Conservation (phyloP, 2,329 filamentous ascomycete genomes). For the Ophiostoma angusticollis region DNA sequence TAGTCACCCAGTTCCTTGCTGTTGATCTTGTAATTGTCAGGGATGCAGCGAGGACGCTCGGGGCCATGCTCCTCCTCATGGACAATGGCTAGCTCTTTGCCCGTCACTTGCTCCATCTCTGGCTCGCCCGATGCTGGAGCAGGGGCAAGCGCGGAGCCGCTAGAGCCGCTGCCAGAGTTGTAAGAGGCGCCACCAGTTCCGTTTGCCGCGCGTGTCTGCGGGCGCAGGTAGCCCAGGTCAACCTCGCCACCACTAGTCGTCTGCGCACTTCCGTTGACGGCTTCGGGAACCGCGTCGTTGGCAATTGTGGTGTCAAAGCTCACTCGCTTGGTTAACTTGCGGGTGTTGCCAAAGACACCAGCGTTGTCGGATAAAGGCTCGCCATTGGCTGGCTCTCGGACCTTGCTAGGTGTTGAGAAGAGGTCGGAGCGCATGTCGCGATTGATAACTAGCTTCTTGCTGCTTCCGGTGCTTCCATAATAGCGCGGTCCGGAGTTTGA, state of each 20-base stretch:
- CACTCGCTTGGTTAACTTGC: conserved; percentile 68
- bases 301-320: conserved; percentile 67
- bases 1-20: conserved; percentile 49
- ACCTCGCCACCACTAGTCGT: conserved; percentile 33
- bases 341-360: conserved; percentile 23
- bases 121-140: conserved; percentile 11
- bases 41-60: conserved; percentile 16
- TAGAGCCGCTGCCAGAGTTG: conserved; percentile 15
- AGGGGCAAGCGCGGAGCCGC: not conserved
- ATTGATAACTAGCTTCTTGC: conserved; percentile 91
- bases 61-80: conserved; percentile 51
- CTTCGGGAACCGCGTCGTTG: conserved; percentile 22
- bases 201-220: conserved; percentile 29
- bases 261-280: not conserved
- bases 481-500: conserved; percentile 50
- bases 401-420: conserved; percentile 47
- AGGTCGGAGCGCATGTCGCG: conserved; percentile 66
- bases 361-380: conserved; percentile 20
- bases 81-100: conserved; percentile 67
- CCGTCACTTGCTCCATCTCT: conserved; percentile 60
- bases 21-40: conserved; percentile 20
- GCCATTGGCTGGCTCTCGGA: conserved; percentile 23
- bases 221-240: conserved; percentile 47
- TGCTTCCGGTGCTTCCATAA: conserved; percentile 53
- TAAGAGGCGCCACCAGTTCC: conserved; percentile 28